A percentile compares a stretch with the other conserved stretches of the same genome.
These are phyloP conservation scores for Lathyrus oleraceus DNA, from an alignment of 306 rosid species.

Conservation along the genomic window DNA sequence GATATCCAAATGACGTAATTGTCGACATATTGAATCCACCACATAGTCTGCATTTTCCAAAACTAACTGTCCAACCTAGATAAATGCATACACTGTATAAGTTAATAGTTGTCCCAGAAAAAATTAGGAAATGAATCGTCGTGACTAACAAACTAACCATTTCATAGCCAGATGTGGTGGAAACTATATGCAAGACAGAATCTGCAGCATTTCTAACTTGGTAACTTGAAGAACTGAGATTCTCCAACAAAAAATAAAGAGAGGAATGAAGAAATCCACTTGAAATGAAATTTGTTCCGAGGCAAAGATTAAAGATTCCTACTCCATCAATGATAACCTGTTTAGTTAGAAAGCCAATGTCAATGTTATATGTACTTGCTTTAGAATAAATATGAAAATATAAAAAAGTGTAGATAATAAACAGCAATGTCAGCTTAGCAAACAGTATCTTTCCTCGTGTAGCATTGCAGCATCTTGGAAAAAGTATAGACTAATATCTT, in stretches of 20 bases:
- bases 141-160: slow-evolving; percentile 53
- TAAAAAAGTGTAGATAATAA: slow-evolving; percentile 32
- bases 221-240: slow-evolving; percentile 70
- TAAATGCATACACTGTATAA: slow-evolving; percentile 10
- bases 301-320: slow-evolving; percentile 77
- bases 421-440: slow-evolving; percentile 35
- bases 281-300: slow-evolving; percentile 70
- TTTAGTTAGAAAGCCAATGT: slow-evolving; percentile 42
- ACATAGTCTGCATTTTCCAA: slow-evolving; percentile 90
- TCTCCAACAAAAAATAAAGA: slow-evolving; percentile 87
- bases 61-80: slow-evolving; percentile 85
- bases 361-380: slow-evolving; percentile 27
- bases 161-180: slow-evolving; percentile 59
- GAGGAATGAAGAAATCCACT: slow-evolving; percentile 92
- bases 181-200: slow-evolving; percentile 65
- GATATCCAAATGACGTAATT: slow-evolving; percentile 84
- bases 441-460: slow-evolving; percentile 66
- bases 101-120: slow-evolving; percentile 26
- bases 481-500: slow-evolving; percentile 62
- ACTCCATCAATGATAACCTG: slow-evolving; percentile 96
- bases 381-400: slow-evolving; percentile 28
- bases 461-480: slow-evolving; percentile 78
- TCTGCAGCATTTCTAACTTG: slow-evolving; percentile 79
- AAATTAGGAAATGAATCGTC: slow-evolving; percentile 3
- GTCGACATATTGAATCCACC: slow-evolving; percentile 86